phyloP scores from a whole-genome alignment of 2,329 filamentous ascomycete species.

The Aspergillus pseudoglaucus region DNA sequence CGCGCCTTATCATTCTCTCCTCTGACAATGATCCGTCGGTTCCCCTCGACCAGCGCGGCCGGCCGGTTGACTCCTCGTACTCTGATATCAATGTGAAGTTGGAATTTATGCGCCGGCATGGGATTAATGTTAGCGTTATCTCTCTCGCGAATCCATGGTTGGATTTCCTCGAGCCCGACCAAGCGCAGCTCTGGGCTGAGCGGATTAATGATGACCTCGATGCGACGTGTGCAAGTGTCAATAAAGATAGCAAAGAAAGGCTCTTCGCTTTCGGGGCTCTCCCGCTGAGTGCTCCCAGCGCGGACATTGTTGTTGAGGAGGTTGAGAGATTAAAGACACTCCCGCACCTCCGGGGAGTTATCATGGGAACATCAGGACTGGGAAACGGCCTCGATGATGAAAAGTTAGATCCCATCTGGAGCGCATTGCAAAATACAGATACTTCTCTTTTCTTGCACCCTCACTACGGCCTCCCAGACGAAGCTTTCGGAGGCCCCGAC shows the following conservation, averaged over 20 bases:
- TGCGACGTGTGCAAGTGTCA: slow-evolving; percentile 54
- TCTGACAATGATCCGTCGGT: slow-evolving; percentile 39
- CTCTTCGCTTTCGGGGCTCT: slow-evolving; percentile 80
- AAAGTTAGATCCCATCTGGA: slow-evolving; percentile 63
- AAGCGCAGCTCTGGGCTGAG: slow-evolving; percentile 58
- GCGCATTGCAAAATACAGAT: slow-evolving; percentile 57
- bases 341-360: slow-evolving; percentile 71
- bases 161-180: slow-evolving; percentile 63
- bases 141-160: slow-evolving; percentile 92
- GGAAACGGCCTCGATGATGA: slow-evolving; percentile 76
- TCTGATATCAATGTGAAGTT: slow-evolving; percentile 74
- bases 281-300: slow-evolving; percentile 62
- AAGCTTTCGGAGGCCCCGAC: slow-evolving; percentile 73
- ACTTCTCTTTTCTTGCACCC: slow-evolving; percentile 79
- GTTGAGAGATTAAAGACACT: slow-evolving; percentile 58
- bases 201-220: slow-evolving; percentile 75
- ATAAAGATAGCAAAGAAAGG: slow-evolving; percentile 50
- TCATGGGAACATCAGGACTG: slow-evolving; percentile 77
- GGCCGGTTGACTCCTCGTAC: slow-evolving; percentile 78
- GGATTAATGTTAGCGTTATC: slow-evolving; percentile 75
- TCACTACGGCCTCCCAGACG: slow-evolving; percentile 78
- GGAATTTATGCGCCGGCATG: slow-evolving; percentile 78
- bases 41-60: slow-evolving; percentile 52
- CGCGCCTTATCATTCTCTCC: slow-evolving; percentile 42
- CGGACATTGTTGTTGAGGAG: slow-evolving; percentile 55